Base-by-base conservation (phyloP, 306 rosid species). In the Lathyrus tuberosus region DNA sequence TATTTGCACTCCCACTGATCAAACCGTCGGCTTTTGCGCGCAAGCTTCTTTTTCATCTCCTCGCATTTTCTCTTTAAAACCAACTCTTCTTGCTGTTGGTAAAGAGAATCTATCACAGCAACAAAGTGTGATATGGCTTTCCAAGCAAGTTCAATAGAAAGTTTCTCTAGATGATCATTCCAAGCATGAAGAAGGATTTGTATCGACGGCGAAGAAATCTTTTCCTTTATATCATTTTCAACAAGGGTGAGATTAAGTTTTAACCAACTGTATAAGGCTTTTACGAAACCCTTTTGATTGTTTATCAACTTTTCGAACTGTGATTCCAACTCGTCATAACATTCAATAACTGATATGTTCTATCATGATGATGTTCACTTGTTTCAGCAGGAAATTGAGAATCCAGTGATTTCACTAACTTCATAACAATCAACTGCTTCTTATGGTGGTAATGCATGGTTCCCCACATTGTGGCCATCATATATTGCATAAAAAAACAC, bases 341-440 rank as follows among this genome's bases (percentile, higher is more conserved):
- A 47, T 16, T 35, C 35, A 42, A 52, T 59, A 94, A 68, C 74
- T 94, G 98, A 70, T 41, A 22, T 4, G 98, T 92, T 58, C 91
- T 86, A 16, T 80, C 88, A 71, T 88, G 95, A 80, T 94, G 99
- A 60, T 87, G 91, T n/a, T 88, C 91, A 9, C 85, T 85, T 67
- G 97, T 94, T 71, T 87, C 90, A 82, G 68, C 81, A 7, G 94
- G 80, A n/a, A 90, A 88, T 37, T 88, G 92, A 71, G 92, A 80
- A 49, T 91, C 97, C 48, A 86, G 22, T 22, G 48, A 58, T 78
- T 22, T 71, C 74, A 94, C 76, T 16, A 57, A 72, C 52, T 11
- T 47, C 71, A 79, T 84, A 18, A 47, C 48, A 37, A 22, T 74
- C 6, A 72, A 80, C 69, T 94, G 97, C 58, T 44, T 20, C 67